These are phyloP conservation scores for Boletus edulis DNA, from an alignment of 768 basidiomycete genomes.

Conservation along the genomic window DNA sequence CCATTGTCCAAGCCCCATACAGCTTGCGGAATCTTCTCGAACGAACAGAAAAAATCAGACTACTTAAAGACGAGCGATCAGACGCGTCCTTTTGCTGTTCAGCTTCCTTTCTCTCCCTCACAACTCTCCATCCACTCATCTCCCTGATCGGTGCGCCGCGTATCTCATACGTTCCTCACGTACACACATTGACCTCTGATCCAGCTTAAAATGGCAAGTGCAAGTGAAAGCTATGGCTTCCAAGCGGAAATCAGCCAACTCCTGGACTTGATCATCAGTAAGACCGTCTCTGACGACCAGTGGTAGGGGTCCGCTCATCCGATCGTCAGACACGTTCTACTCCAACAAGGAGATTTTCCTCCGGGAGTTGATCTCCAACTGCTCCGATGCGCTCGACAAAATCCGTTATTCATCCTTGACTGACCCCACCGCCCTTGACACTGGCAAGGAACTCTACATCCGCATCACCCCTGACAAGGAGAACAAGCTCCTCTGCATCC, in stretches of 20 bases:
- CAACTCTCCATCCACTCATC: conserved; percentile 8
- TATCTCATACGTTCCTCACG: not conserved
- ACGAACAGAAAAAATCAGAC: conserved; percentile 22
- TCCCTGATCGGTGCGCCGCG: conserved; percentile 14
- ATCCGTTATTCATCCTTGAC: conserved; percentile 96
- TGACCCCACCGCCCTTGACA: conserved; percentile 85
- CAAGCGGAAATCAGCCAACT: conserved; percentile 99
- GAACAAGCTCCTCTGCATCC: conserved; percentile 85
- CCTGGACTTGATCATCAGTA: conserved; percentile 98
- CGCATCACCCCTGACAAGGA: conserved; percentile 96
- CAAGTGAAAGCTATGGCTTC: conserved; percentile 85
- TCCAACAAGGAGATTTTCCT: conserved; percentile 99
- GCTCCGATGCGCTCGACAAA: conserved; percentile 98
- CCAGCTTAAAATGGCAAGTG: conserved; percentile 51
- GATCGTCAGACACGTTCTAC: conserved; percentile 89
- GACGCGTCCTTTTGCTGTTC: conserved; percentile 16
- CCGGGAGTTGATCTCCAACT: conserved; percentile 95
- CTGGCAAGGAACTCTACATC: conserved; percentile 91
- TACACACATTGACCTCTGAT: conserved; percentile 11
- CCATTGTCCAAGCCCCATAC: conserved; percentile 5
- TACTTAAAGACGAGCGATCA: conserved; percentile 36
- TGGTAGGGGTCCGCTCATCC: conserved; percentile 2
- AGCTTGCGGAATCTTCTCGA: conserved; percentile 44
- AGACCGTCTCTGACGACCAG: conserved; percentile 23
- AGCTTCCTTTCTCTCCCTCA: conserved; percentile 10